phyloP scores from a whole-genome alignment of 2,329 filamentous ascomycete species.

The Penicillium sclerotiorum region DNA sequence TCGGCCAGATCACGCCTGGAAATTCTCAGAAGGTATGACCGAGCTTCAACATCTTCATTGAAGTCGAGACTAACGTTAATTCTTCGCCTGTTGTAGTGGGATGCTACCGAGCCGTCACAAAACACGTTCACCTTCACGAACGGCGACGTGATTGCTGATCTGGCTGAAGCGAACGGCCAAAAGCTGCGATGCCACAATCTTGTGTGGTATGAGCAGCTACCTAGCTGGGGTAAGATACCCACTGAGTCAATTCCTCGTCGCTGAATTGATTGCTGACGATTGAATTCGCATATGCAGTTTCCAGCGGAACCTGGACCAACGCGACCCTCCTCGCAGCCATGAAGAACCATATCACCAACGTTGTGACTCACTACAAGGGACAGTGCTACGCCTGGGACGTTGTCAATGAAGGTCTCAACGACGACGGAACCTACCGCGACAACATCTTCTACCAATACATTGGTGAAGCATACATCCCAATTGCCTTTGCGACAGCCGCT shows the following conservation, averaged over 20 bases:
- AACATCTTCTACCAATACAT: conserved; percentile 48
- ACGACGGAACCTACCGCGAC: conserved; percentile 49
- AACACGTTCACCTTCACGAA: conserved; percentile 61
- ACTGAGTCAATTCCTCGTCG: neutral
- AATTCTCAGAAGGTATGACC: conserved; percentile 58
- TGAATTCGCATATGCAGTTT: conserved; percentile 34
- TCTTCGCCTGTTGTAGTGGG: conserved; percentile 51
- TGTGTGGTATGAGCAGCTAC: conserved; percentile 52
- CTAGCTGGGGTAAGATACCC: conserved; percentile 56
- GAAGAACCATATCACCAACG: conserved; percentile 47
- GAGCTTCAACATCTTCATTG: neutral
- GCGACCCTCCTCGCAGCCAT: conserved; percentile 59
- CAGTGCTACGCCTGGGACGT: conserved; percentile 45
- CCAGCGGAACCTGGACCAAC: conserved; percentile 58
- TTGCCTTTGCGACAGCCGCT: conserved; percentile 49
- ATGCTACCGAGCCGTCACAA: conserved; percentile 60
- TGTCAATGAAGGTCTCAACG: conserved; percentile 47
- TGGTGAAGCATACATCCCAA: conserved; percentile 49
- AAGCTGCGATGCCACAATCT: conserved; percentile 65
- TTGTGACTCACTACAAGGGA: conserved; percentile 40
- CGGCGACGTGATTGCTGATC: conserved; percentile 54
- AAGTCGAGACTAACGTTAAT: neutral
- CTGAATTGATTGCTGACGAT: neutral
- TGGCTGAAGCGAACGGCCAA: conserved; percentile 45
- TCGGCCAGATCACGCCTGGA: conserved; percentile 66